phyloP scores from a whole-genome alignment of 768 basidiomycete species.

The Ramaria sp. region DNA sequence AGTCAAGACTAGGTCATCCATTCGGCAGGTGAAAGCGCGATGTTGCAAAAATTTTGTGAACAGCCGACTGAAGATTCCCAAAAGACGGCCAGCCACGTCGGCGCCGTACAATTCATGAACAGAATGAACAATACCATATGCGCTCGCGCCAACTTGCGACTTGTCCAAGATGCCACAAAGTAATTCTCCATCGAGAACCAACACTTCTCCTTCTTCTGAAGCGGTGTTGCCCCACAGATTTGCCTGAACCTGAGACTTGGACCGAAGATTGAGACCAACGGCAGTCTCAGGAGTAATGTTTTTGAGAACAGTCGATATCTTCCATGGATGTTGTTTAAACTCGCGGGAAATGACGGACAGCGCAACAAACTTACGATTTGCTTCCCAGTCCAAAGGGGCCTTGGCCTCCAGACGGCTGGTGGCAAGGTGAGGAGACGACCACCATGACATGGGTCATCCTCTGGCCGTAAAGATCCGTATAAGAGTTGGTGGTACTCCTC shows the following conservation, averaged over 20 bases:
- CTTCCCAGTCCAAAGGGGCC: conserved; percentile 93
- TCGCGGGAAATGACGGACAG: no score
- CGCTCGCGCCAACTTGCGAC: conserved; percentile 91
- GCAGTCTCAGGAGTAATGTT: conserved; percentile 80
- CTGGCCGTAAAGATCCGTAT: conserved; percentile 87
- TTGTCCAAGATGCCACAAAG: conserved; percentile 94
- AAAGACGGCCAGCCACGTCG: conserved; percentile 77
- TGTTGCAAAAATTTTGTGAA: conserved; percentile 97
- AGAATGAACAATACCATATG: conserved; percentile 95
- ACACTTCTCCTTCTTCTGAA: conserved; percentile 66
- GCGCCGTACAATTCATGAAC: conserved; percentile 93
- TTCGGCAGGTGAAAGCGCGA: conserved; percentile 94
- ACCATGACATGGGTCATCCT: conserved; percentile 51
- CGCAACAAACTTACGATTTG: conserved; percentile 64
- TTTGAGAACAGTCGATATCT: conserved; percentile 90
- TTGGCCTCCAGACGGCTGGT: conserved; percentile 87
- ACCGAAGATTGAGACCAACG: conserved; percentile 73
- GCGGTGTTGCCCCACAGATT: conserved; percentile 75
- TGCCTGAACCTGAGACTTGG: conserved; percentile 84
- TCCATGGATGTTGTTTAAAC: not conserved
- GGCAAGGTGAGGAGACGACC: conserved; percentile 72
- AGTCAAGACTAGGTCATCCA: conserved; percentile 94
- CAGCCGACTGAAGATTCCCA: conserved; percentile 85
- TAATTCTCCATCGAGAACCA: conserved; percentile 89
- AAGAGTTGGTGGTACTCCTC: conserved; percentile 95